Evolutionary conservation across 129 eudicot species (phyloP).

Genomic region (Flaveria trinervia): DNA sequence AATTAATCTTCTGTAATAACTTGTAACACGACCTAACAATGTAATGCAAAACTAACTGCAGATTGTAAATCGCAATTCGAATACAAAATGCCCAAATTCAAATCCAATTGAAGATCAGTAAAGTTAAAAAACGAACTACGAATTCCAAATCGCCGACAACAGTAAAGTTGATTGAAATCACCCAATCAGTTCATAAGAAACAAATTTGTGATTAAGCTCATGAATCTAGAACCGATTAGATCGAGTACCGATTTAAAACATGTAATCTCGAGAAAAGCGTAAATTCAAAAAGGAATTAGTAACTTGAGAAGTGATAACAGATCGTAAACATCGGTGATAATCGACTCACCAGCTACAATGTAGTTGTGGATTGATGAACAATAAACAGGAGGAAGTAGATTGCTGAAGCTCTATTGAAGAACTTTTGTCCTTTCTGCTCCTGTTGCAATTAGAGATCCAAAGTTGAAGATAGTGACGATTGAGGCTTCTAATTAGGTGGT

Average conservation of each 20-base stretch:
- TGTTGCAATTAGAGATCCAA: conserved; percentile 29
- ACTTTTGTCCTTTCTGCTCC: conserved; percentile 21
- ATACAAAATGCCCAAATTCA: conserved; percentile 20
- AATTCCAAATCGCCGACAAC: conserved; percentile 29
- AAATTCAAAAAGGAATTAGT: conserved; percentile 8
- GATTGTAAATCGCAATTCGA: not conserved
- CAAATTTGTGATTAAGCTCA: conserved; percentile 8
- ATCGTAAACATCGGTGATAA: conserved; percentile 20
- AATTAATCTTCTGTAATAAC: conserved; percentile 13
- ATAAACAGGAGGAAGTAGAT: conserved; percentile 14
- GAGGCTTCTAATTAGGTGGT: conserved; percentile 2
- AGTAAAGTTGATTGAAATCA: conserved; percentile 8
- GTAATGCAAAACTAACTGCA: conserved; percentile 24
- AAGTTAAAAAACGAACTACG: not conserved
- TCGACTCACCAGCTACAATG: conserved; percentile 45
- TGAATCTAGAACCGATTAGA: conserved; percentile 37
- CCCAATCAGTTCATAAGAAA: not conserved
- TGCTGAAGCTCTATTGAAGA: conserved; percentile 28
- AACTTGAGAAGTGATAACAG: conserved; percentile 16
- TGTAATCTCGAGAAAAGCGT: conserved; percentile 19
- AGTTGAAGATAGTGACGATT: conserved; percentile 10
- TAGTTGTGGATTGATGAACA: conserved; percentile 20
- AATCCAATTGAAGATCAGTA: conserved; percentile 27
- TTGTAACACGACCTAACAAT: conserved; percentile 25
- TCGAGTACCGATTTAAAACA: conserved; percentile 28